Percentiles rank a stretch among this genome's conserved stretches.
phyloP scores from a whole-genome alignment of 2,329 filamentous ascomycete genomes.

The Clonostachys rosea region DNA sequence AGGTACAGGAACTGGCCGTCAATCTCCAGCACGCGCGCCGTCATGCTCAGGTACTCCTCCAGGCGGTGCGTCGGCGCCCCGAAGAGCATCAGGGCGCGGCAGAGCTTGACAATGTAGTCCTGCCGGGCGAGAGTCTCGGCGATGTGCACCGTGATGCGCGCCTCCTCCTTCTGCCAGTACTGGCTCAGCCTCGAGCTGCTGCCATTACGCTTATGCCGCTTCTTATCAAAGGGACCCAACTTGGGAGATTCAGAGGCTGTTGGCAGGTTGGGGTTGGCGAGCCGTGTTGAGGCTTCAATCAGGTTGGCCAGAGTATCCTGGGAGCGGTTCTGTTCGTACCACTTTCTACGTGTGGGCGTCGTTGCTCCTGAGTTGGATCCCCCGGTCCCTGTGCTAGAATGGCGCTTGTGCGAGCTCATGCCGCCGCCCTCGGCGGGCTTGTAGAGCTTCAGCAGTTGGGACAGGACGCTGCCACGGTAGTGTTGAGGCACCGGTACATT shows the following conservation, averaged over 20 bases:
- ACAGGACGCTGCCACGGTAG: conserved; percentile 38
- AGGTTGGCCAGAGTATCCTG: conserved; percentile 40
- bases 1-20: conserved; percentile 87
- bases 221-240: conserved; percentile 16
- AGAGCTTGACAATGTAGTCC: conserved; percentile 78
- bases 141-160: conserved; percentile 44
- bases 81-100: conserved; percentile 78
- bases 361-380: conserved; percentile 25
- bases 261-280: conserved; percentile 25
- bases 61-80: conserved; percentile 86
- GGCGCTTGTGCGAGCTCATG: not conserved
- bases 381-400: conserved; percentile 1
- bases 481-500: conserved; percentile 31
- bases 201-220: conserved; percentile 24
- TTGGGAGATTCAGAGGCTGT: conserved; percentile 13
- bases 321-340: conserved; percentile 42
- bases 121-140: conserved; percentile 71
- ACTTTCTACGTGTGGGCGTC: conserved; percentile 38
- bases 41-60: conserved; percentile 86
- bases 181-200: conserved; percentile 29
- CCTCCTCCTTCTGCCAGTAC: conserved; percentile 36
- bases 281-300: conserved; percentile 37
- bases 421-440: not conserved
- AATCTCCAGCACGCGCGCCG: conserved; percentile 76
- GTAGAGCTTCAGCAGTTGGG: conserved; percentile 40